A percentile compares a stretch with the other conserved stretches of the same genome.
Conservation (phyloP, 2,329 filamentous ascomycete genomes). For the Diplodia corticola region DNA sequence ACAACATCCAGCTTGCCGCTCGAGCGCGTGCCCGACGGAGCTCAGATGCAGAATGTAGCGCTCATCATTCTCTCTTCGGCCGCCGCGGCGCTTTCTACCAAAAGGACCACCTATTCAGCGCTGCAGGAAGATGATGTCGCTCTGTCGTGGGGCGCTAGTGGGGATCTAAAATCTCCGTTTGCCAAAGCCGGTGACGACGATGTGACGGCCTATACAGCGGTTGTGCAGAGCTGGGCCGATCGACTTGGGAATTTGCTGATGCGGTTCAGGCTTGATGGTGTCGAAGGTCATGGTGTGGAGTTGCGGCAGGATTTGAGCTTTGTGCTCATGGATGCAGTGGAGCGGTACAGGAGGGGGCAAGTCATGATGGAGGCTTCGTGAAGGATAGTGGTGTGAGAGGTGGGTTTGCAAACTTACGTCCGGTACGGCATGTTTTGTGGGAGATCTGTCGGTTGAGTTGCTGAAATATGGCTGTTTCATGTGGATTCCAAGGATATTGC, state of each 20-base stretch:
- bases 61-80: neutral
- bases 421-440: neutral
- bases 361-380: neutral
- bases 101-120: neutral
- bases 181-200: neutral
- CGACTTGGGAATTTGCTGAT: neutral
- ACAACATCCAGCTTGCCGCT: slow-evolving; percentile 41
- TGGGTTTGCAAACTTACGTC: neutral
- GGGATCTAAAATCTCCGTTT: neutral
- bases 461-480: neutral
- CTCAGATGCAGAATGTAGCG: slow-evolving; percentile 30
- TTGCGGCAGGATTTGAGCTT: slow-evolving; percentile 1
- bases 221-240: slow-evolving; percentile 5
- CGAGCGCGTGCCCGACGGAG: slow-evolving; percentile 38
- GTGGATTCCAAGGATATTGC: neutral
- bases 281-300: neutral
- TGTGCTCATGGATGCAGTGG: neutral
- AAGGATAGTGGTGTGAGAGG: neutral
- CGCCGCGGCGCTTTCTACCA: neutral
- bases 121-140: neutral
- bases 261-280: neutral
- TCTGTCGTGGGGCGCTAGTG: neutral
- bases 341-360: neutral
- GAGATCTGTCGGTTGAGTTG: neutral
- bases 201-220: neutral